These are phyloP conservation scores for Epichloe uncinata DNA, from an alignment of 2,329 filamentous ascomycete species.

Conservation along the genomic window DNA sequence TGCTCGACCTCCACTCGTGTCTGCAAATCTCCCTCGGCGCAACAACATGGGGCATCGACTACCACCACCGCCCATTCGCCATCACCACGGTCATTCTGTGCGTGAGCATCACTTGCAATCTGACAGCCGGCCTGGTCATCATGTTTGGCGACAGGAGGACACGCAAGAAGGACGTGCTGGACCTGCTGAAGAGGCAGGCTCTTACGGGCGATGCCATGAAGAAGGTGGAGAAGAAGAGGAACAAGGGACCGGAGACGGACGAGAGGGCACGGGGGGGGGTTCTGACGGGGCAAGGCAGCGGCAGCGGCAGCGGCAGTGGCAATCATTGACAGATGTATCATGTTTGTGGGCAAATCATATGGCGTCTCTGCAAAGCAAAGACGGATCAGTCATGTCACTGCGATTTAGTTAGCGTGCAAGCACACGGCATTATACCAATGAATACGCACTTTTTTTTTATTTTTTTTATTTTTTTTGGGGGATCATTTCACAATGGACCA, in stretches of 20 bases:
- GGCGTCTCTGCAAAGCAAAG: no score
- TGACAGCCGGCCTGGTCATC: conserved; percentile 63
- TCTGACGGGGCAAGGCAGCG: no score
- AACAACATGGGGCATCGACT: conserved; percentile 67
- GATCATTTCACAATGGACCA: no score
- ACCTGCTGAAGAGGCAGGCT: conserved; percentile 63
- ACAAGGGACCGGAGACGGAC: conserved; percentile 3
- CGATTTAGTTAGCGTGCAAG: no score
- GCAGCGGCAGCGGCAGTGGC: no score
- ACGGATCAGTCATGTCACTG: no score
- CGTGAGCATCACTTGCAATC: conserved; percentile 65
- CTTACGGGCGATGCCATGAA: conserved; percentile 48
- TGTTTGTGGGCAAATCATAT: no score
- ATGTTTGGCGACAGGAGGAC: conserved; percentile 64
- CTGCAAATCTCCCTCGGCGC: conserved; percentile 70
- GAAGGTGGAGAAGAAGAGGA: conserved; percentile 23
- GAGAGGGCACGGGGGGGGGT: no score
- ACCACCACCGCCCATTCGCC: conserved; percentile 53
- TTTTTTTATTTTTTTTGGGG: no score
- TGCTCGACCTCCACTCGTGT: conserved; percentile 67
- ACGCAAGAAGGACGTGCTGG: conserved; percentile 74
- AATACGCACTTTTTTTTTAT: no score
- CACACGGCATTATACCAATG: no score
- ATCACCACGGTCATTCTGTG: conserved; percentile 72
- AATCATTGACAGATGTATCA: no score